Conservation (phyloP, 2,329 filamentous ascomycete genomes). For the Tolypocladium sp. region DNA sequence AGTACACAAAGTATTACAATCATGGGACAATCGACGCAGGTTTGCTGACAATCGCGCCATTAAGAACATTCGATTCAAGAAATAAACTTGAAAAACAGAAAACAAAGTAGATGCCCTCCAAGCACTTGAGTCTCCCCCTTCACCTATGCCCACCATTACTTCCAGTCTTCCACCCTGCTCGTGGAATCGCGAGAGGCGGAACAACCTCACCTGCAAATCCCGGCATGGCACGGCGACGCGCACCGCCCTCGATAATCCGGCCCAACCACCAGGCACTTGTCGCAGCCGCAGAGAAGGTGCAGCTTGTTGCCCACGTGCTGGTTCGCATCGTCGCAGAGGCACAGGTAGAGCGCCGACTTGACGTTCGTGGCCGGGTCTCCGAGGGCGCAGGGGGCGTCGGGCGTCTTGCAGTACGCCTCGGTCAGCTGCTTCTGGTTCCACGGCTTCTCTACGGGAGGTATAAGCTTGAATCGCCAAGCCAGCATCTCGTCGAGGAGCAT, state of each 20-base stretch:
- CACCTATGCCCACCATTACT: neutral
- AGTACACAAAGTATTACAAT: no score
- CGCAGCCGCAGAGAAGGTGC: conserved; percentile 29
- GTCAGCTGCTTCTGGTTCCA: conserved; percentile 23
- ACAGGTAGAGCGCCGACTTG: conserved; percentile 26
- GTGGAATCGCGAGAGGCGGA: neutral
- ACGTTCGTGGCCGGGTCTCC: conserved; percentile 19
- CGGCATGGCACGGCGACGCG: conserved; percentile 23
- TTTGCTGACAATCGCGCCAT: neutral
- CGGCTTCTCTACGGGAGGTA: conserved; percentile 16
- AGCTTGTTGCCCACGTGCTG: conserved; percentile 23
- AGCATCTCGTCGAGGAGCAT: neutral
- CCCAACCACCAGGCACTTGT: conserved; percentile 27
- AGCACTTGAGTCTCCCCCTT: neutral
- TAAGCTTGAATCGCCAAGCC: neutral
- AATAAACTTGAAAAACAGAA: neutral
- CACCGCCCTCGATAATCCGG: conserved; percentile 31
- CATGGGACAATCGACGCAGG: no score
- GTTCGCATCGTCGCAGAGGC: conserved; percentile 23
- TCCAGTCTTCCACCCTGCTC: neutral
- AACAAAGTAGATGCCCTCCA: neutral
- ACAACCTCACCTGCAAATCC: conserved; percentile 4
- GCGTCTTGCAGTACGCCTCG: conserved; percentile 26
- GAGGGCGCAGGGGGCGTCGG: conserved; percentile 22
- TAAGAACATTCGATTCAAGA: neutral